phyloP scores from a whole-genome alignment of 805 yeast species.

The Novakomyces olei region DNA sequence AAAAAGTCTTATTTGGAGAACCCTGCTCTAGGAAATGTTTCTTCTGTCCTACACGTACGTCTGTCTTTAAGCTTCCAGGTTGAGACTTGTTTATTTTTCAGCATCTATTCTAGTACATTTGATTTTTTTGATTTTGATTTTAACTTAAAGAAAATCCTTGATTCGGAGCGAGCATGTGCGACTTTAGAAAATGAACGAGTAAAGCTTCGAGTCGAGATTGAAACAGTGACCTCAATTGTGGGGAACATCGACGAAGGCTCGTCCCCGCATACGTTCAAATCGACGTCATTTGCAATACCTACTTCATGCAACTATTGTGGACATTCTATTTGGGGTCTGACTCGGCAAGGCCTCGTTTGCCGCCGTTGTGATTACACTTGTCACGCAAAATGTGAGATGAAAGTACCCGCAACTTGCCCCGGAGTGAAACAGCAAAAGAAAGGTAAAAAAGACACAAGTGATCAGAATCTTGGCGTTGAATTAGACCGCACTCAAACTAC shows the following conservation, averaged over 20 bases:
- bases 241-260: slow-evolving; percentile 35
- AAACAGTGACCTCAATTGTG: slow-evolving; percentile 68
- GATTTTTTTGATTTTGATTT: too few species aligned
- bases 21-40: too few species aligned
- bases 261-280: slow-evolving; percentile 10
- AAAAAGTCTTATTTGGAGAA: too few species aligned
- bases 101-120: too few species aligned
- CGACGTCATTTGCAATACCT: slow-evolving; percentile 13
- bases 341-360: slow-evolving; percentile 12
- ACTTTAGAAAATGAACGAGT: slow-evolving; percentile 54
- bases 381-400: slow-evolving; percentile 12
- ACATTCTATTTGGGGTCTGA: slow-evolving; percentile 11
- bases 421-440: too few species aligned
- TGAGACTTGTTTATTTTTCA: too few species aligned
- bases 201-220: slow-evolving; percentile 65
- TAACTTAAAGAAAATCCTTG: too few species aligned
- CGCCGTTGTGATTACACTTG: slow-evolving; percentile 11
- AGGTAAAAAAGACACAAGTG: too few species aligned
- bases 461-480: too few species aligned
- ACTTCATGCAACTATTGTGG: slow-evolving; percentile 11
- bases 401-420: slow-evolving; percentile 26
- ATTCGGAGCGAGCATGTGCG: slow-evolving; percentile 38
- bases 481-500: too few species aligned
- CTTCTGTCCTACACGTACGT: too few species aligned
- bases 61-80: too few species aligned